Conservation (phyloP, 371 early-diverging fungal species). For the Mortierella sp. region DNA sequence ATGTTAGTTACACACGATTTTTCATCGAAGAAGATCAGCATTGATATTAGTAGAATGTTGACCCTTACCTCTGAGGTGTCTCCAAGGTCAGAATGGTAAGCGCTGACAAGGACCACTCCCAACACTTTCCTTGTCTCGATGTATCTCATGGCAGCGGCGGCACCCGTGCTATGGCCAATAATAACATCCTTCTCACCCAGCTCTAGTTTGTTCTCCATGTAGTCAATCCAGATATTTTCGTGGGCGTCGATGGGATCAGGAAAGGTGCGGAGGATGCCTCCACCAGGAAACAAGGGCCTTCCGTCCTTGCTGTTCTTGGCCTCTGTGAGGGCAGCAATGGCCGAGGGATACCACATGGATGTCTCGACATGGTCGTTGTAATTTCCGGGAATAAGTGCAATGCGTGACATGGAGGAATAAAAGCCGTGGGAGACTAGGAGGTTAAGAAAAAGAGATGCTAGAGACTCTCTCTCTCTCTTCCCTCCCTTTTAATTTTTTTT, state of each 20-base stretch:
- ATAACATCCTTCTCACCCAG: constrained; percentile 44
- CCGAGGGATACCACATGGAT: constrained; percentile 54
- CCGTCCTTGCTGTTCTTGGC: constrained; percentile 26
- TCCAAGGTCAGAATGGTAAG: constrained; percentile 52
- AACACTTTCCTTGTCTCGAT: constrained; percentile 39
- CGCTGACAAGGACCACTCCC: constrained; percentile 54
- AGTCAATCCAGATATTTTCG: constrained; percentile 48
- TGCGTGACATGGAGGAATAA: constrained; percentile 36
- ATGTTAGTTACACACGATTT: background rate
- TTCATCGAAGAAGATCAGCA: background rate
- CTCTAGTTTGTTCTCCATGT: constrained; percentile 47
- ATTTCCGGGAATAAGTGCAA: constrained; percentile 52
- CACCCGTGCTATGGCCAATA: constrained; percentile 52
- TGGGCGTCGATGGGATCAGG: constrained; percentile 48
- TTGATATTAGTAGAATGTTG: background rate
- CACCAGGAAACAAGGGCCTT: constrained; percentile 37
- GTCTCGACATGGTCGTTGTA: constrained; percentile 44
- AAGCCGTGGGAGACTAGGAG: background rate
- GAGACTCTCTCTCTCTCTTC: background rate
- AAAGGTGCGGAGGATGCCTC: constrained; percentile 40
- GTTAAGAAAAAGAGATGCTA: background rate
- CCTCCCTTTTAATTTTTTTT: background rate
- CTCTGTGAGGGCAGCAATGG: constrained; percentile 20
- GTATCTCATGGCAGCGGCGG: constrained; percentile 42
- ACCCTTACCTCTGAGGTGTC: constrained; percentile 41